Evolutionary conservation across 169 alveolate species (phyloP).

Genomic region (Plasmodium berghei): DNA sequence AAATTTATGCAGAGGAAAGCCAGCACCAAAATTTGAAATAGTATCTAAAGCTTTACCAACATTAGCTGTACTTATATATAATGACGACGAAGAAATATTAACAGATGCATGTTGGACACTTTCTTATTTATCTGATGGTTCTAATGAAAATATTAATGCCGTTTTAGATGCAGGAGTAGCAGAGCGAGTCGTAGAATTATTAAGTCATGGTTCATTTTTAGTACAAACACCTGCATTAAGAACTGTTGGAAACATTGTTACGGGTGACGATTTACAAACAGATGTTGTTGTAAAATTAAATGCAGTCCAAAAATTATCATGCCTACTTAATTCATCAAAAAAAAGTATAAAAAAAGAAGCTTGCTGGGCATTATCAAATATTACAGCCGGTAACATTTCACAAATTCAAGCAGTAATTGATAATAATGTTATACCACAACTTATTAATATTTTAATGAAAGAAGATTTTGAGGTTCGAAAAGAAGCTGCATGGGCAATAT

Average conservation of each 20-base stretch:
- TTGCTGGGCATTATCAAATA: slow-evolving; percentile 97
- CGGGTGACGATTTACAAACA: slow-evolving; percentile 98
- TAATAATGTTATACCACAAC: slow-evolving; percentile 88
- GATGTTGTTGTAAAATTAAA: slow-evolving; percentile 94
- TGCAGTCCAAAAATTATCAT: slow-evolving; percentile 89
- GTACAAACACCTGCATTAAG: slow-evolving; percentile 97
- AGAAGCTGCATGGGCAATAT: slow-evolving; percentile 99
- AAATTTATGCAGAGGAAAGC: slow-evolving; percentile 95
- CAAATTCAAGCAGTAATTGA: slow-evolving; percentile 93
- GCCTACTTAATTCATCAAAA: slow-evolving; percentile 90
- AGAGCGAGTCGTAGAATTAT: slow-evolving; percentile 92
- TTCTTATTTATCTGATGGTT: slow-evolving; percentile 95
- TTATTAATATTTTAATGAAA: slow-evolving; percentile 88
- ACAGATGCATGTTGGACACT: slow-evolving; percentile 97
- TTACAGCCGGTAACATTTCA: slow-evolving; percentile 95
- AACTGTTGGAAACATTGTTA: slow-evolving; percentile 96
- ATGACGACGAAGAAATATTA: slow-evolving; percentile 89
- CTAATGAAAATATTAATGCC: slow-evolving; percentile 91
- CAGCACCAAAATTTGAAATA: slow-evolving; percentile 91
- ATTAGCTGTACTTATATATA: slow-evolving; percentile 89
- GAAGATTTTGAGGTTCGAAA: slow-evolving; percentile 95
- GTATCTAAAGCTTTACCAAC: slow-evolving; percentile 91
- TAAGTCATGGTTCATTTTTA: slow-evolving; percentile 89
- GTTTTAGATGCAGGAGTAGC: slow-evolving; percentile 93
- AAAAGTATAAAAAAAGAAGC: slow-evolving; percentile 96